phyloP scores from a whole-genome alignment of 331 rosid species.

The Malus hybrid region DNA sequence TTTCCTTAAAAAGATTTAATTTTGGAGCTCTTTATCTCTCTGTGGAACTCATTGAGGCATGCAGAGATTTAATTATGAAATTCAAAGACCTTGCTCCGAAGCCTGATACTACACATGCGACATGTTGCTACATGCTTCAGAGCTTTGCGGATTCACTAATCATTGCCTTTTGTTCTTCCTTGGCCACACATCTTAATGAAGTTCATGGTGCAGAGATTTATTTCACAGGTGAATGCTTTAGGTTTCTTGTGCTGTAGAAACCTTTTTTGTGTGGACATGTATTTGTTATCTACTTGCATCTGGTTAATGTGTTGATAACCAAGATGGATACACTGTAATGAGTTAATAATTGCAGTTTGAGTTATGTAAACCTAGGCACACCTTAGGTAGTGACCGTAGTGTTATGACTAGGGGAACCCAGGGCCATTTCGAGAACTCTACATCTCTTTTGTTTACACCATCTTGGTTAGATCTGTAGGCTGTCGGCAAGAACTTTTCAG shows the following conservation, averaged over 20 bases:
- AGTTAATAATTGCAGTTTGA: not conserved
- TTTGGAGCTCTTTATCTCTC: constrained; percentile 85
- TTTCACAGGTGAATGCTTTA: constrained; percentile 58
- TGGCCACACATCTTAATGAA: constrained; percentile 25
- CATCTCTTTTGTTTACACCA: not conserved
- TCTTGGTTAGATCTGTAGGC: not conserved
- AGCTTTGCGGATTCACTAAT: constrained; percentile 39
- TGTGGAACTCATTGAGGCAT: constrained; percentile 61
- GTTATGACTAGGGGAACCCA: not conserved
- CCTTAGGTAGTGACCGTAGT: not conserved
- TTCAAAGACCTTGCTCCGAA: constrained; percentile 27
- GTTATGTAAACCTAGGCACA: not conserved
- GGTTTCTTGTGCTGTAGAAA: not conserved
- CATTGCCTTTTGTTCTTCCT: constrained; percentile 52
- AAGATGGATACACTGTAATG: not conserved
- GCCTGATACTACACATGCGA: constrained; percentile 30
- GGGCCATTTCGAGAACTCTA: not conserved
- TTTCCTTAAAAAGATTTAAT: constrained; percentile 25
- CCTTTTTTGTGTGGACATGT: not conserved
- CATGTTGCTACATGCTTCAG: constrained; percentile 45
- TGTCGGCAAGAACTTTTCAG: not conserved
- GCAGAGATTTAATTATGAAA: constrained; percentile 42
- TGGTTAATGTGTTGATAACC: not conserved
- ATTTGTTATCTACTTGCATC: not conserved
- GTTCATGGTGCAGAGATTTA: constrained; percentile 46